Conservation (phyloP, 148 eudicot genomes). For the Bassia scoparia region DNA sequence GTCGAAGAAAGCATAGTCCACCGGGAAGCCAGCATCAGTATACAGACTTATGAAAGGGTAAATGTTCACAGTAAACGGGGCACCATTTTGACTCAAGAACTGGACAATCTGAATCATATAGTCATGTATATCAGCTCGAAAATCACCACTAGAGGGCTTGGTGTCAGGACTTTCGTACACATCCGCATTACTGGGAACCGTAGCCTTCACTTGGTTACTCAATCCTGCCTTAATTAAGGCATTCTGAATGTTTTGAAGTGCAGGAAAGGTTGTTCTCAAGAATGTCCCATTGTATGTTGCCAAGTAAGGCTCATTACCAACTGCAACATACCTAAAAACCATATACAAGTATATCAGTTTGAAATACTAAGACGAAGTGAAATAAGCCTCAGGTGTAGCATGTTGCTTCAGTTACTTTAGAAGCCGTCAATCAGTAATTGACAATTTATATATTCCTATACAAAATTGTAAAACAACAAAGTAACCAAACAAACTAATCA, state of each 20-base stretch:
- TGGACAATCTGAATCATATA: slow-evolving; percentile 60
- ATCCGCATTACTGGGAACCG: slow-evolving; percentile 73
- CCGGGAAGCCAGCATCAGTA: slow-evolving; percentile 54
- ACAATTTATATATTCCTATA: not conserved
- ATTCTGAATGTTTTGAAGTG: slow-evolving; percentile 68
- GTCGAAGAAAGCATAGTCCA: slow-evolving; percentile 85
- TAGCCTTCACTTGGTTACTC: slow-evolving; percentile 59
- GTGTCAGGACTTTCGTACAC: slow-evolving; percentile 49
- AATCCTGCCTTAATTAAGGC: slow-evolving; percentile 71
- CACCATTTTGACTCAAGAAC: slow-evolving; percentile 51
- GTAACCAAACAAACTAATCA: not conserved
- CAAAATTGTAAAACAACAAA: not conserved
- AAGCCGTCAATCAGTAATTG: not conserved
- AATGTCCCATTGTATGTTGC: slow-evolving; percentile 76
- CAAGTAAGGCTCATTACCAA: slow-evolving; percentile 89
- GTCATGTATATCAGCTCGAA: slow-evolving; percentile 61
- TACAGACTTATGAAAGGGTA: slow-evolving; percentile 91
- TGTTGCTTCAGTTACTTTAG: not conserved
- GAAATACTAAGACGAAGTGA: not conserved
- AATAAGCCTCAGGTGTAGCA: not conserved
- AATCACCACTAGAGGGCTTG: slow-evolving; percentile 74
- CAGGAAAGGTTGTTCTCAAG: slow-evolving; percentile 72
- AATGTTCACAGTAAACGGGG: slow-evolving; percentile 86
- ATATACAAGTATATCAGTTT: slow-evolving; percentile 7
- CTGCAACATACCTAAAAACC: slow-evolving; percentile 73